Conservation (phyloP, 495 filamentous ascomycete species). For the Polyplosphaeria fusca region DNA sequence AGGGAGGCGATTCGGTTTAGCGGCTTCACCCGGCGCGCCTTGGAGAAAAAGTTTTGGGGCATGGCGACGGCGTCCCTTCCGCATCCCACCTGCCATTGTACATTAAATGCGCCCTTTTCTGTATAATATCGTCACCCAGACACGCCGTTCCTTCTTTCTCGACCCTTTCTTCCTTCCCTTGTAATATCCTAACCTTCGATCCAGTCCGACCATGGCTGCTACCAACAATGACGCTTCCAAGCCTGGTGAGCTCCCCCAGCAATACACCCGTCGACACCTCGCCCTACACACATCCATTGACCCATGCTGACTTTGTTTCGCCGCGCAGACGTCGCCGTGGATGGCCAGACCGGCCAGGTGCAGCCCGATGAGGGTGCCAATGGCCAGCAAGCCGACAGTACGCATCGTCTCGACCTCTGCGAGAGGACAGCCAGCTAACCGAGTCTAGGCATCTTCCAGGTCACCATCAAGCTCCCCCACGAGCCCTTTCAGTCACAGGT, state of each 20-base stretch:
- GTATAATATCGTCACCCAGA: conserved; percentile 17
- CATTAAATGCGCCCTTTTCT: conserved; percentile 32
- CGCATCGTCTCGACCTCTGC: background rate
- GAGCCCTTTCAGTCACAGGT: conserved; percentile 75
- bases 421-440: background rate
- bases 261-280: background rate
- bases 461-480: conserved; percentile 81
- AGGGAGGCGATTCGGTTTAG: conserved; percentile 11
- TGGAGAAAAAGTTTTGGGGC: conserved; percentile 17
- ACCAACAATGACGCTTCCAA: conserved; percentile 34
- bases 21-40: conserved; percentile 3
- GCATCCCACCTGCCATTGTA: conserved; percentile 15
- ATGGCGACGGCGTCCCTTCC: background rate
- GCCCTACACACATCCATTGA: background rate
- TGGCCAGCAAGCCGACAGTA: conserved; percentile 9
- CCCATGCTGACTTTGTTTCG: too few relatives aligned
- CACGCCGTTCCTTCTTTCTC: conserved; percentile 17
- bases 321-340: background rate
- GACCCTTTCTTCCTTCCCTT: background rate
- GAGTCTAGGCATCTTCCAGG: conserved; percentile 60
- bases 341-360: background rate
- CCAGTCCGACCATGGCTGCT: conserved; percentile 31
- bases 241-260: conserved; percentile 25
- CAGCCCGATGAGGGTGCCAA: conserved; percentile 5
- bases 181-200: background rate